Percentiles rank a stretch among this genome's conserved stretches.
These are phyloP conservation scores for Zea mays DNA, from an alignment of 176 grass and related monocot species.

Conservation along the genomic window DNA sequence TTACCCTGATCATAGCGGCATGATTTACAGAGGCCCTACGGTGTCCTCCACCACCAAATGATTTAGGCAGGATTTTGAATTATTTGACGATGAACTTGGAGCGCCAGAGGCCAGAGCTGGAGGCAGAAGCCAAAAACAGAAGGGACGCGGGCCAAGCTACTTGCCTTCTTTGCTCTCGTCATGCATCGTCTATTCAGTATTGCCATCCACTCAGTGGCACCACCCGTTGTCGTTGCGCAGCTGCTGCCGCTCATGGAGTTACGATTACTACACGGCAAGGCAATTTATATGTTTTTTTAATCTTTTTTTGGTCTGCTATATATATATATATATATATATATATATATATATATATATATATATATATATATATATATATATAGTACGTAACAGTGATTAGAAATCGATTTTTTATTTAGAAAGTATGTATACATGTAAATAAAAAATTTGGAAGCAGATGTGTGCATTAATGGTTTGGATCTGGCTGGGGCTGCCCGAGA, in stretches of 20 bases:
- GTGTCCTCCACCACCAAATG: slow-evolving; percentile 18
- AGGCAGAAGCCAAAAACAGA: not conserved
- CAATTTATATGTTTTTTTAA: not conserved
- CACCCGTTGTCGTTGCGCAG: not conserved
- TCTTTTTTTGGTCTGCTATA: not conserved
- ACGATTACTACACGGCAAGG: not conserved
- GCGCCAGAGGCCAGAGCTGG: not conserved
- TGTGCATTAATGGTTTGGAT: slow-evolving; percentile 11
- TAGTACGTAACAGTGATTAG: not conserved
- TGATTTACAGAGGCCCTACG: slow-evolving; percentile 36
- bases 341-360: too few species aligned
- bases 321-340: too few species aligned
- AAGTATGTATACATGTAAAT: not conserved
- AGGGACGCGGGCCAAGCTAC: not conserved
- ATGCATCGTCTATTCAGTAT: not conserved
- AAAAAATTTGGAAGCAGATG: not conserved
- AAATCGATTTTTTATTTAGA: not conserved
- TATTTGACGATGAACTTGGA: not conserved
- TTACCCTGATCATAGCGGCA: slow-evolving; percentile 21
- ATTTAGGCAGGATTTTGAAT: not conserved
- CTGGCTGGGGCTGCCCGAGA: not conserved
- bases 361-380: not conserved
- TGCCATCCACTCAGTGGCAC: too few species aligned
- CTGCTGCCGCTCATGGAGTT: not conserved
- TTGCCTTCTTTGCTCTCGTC: not conserved